A percentile compares a stretch with the other conserved stretches of the same genome.
Evolutionary conservation across 164 flowering plant genomes (phyloP).

Genomic region (Magnolia kwangsiensis): DNA sequence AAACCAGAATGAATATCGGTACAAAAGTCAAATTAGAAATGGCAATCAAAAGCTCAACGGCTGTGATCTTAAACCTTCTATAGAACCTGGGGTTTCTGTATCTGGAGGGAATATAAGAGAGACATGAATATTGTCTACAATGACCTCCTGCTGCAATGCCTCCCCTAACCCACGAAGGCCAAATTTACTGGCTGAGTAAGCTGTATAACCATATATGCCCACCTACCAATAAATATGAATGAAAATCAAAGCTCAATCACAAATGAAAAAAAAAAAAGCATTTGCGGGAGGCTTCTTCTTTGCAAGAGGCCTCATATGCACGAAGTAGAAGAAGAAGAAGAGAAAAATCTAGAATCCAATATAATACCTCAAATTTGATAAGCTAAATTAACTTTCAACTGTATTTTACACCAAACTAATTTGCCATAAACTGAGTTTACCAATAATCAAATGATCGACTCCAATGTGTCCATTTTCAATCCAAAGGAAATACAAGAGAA

Average conservation of each 20-base stretch:
- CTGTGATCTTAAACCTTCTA: constrained; percentile 45
- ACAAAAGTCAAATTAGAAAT: background rate
- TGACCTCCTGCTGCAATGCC: constrained; percentile 76
- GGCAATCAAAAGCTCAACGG: background rate
- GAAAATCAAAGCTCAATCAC: background rate
- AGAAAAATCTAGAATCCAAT: background rate
- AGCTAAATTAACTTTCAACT: too few relatives aligned
- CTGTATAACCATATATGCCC: constrained; percentile 76
- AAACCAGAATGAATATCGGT: background rate
- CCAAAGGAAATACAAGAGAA: too few relatives aligned
- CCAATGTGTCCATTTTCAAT: too few relatives aligned
- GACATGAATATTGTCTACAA: constrained; percentile 74
- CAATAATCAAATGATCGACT: too few relatives aligned
- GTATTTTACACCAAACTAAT: too few relatives aligned
- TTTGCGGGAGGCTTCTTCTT: background rate
- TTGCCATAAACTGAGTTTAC: too few relatives aligned
- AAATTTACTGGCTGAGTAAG: constrained; percentile 90
- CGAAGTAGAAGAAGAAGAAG: background rate
- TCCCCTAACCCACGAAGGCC: constrained; percentile 84
- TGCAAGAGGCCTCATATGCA: background rate
- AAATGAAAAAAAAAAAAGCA: background rate
- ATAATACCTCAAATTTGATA: too few relatives aligned
- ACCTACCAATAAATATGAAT: constrained; percentile 34
- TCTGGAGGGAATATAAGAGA: constrained; percentile 89
- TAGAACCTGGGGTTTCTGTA: constrained; percentile 85